A percentile compares a stretch with the other conserved stretches of the same genome.
phyloP scores from a whole-genome alignment of 2,329 filamentous ascomycete genomes.

The Stachybotrys chartarum region DNA sequence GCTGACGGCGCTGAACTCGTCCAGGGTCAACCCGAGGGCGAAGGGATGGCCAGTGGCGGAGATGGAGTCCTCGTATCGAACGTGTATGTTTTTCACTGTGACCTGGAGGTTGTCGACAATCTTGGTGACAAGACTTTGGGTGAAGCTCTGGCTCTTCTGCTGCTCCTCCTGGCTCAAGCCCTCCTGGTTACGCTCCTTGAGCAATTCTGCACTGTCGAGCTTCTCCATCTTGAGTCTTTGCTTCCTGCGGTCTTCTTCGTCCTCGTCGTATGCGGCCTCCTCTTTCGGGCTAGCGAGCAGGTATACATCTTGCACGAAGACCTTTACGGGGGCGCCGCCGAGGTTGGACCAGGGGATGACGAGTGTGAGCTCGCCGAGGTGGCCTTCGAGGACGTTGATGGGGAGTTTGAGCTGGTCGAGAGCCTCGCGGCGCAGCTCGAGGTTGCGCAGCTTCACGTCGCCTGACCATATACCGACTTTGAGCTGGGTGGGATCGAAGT shows the following conservation, averaged over 20 bases:
- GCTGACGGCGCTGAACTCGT: constrained; percentile 95
- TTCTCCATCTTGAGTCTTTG: constrained; percentile 99
- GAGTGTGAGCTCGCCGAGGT: constrained; percentile 85
- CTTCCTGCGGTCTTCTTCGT: constrained; percentile 80
- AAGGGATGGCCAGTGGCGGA: constrained; percentile 94
- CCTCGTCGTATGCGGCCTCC: constrained; percentile 85
- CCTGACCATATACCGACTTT: constrained; percentile 99
- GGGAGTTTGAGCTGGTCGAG: constrained; percentile 95
- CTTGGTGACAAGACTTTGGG: constrained; percentile 86
- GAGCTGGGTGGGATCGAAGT: constrained; percentile 95
- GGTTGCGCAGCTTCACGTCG: constrained; percentile 88
- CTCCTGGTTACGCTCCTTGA: constrained; percentile 88
- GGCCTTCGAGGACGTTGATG: constrained; percentile 92
- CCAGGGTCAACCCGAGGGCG: constrained; percentile 81
- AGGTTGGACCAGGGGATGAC: constrained; percentile 97
- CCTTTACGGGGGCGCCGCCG: constrained; percentile 85
- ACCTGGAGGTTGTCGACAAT: constrained; percentile 98
- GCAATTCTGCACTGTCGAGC: constrained; percentile 87
- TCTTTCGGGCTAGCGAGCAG: constrained; percentile 91
- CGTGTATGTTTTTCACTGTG: constrained; percentile 95
- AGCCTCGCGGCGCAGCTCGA: constrained; percentile 89
- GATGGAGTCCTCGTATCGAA: constrained; percentile 96
- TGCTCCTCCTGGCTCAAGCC: constrained; percentile 93
- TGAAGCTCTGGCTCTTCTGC: constrained; percentile 96
- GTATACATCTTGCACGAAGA: constrained; percentile 96